Evolutionary conservation across 768 basidiomycete genomes (phyloP), one percentile per base, ranked within the genome.

Genomic region (Agaricus blazei): DNA sequence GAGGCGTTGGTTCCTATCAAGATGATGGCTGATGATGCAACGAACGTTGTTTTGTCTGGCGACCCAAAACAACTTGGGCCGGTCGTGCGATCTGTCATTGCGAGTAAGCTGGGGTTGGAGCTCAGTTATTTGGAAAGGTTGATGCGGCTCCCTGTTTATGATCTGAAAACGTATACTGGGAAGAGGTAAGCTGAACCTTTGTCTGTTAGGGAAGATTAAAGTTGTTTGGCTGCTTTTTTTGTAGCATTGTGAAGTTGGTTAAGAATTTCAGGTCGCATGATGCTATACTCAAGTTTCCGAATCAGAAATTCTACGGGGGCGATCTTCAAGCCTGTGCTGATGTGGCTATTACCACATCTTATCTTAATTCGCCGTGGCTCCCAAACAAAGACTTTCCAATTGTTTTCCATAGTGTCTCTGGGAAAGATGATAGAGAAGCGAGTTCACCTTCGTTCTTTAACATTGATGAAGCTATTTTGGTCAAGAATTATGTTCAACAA

Each of bases 61-160:
- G 87, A 90, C 61, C 85, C 81, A 0, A 85, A 83, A 66, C 87
- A 88, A 61, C 73, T 88, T 12, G 85, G 87, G 0, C 87, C 87
- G 0, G 81, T 88, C 54, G 77, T 88, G 45, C 75, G 80, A 1
- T 87, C 85, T 0, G 59, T 59, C 1, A 70, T 85, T 43, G 87
- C 85, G 3, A 69, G 77, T 15, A 71, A 73, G 34, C 69, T 88
- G 2, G 84, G 83, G 0, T 64, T 88, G 2, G 79, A 80, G 58
- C 73, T 61, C 23, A 87, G 85, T 59, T 88, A 80, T 56, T 64
- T 90, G 23, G 84, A 87, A 60, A 71, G 87, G 8, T 62, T 84
- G 31, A 83, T 83, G 81, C 5, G 9, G 12, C 29, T 28, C 8
- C 9, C 54, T 14, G 28, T 47, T 9, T 55, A 55, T 19, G 66